Percentiles rank a stretch among this genome's conserved stretches.
These are phyloP conservation scores for Corchorus capsularis DNA, from an alignment of 345 rosid species.

Conservation along the genomic window DNA sequence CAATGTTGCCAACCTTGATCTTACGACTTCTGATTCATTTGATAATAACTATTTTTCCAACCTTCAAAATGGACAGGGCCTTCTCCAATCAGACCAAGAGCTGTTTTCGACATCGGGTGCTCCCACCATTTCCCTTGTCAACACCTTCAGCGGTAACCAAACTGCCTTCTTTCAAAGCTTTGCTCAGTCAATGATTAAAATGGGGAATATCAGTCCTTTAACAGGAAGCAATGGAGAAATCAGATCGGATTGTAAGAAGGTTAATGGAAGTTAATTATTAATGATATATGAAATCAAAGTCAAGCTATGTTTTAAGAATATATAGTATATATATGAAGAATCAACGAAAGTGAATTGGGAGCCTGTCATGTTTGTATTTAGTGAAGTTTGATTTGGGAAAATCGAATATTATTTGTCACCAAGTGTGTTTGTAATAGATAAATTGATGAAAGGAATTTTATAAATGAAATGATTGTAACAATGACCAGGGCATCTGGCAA, in stretches of 20 bases:
- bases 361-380: not conserved
- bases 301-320: not conserved
- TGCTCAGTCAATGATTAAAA: constrained; percentile 44
- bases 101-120: constrained; percentile 35
- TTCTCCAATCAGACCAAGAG: constrained; percentile 50
- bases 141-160: constrained; percentile 33
- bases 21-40: constrained; percentile 38
- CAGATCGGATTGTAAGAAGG: constrained; percentile 37
- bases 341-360: not conserved
- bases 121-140: constrained; percentile 33
- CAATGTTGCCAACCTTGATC: constrained; percentile 35
- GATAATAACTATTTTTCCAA: constrained; percentile 46
- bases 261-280: constrained; percentile 36
- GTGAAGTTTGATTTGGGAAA: constrained; percentile 5
- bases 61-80: constrained; percentile 43
- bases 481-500: too few relatives aligned
- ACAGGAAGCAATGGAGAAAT: constrained; percentile 48
- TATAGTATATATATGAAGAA: not conserved
- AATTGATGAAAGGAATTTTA: not conserved
- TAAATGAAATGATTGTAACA: not conserved
- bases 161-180: constrained; percentile 41
- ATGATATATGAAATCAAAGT: not conserved
- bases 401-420: not conserved
- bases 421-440: not conserved
- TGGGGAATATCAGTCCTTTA: constrained; percentile 48